These are phyloP conservation scores for Pachyrhizus erosus DNA, from an alignment of 306 rosid genomes.

Conservation along the genomic window DNA sequence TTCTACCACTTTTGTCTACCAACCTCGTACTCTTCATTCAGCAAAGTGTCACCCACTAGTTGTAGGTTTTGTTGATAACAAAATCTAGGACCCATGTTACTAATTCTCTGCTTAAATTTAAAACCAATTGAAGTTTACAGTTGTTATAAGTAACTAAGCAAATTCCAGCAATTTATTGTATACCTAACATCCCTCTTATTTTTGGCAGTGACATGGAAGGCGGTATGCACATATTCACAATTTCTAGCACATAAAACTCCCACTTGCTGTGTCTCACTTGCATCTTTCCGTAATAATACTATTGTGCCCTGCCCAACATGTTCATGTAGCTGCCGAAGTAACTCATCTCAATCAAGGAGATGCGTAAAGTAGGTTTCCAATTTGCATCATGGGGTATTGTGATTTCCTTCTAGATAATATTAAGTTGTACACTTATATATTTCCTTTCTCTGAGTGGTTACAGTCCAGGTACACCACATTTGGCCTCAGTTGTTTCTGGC, in stretches of 20 bases:
- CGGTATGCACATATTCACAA: slow-evolving; percentile 85
- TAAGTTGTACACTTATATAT: slow-evolving; percentile 8
- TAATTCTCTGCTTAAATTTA: background rate
- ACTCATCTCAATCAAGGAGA: slow-evolving; percentile 34
- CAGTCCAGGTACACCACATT: slow-evolving; percentile 68
- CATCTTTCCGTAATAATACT: slow-evolving; percentile 80
- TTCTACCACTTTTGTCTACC: background rate
- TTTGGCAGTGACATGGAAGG: slow-evolving; percentile 87
- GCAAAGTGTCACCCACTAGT: background rate
- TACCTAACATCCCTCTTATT: slow-evolving; percentile 31
- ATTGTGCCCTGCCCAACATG: slow-evolving; percentile 78
- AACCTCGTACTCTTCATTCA: background rate
- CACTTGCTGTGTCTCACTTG: slow-evolving; percentile 80
- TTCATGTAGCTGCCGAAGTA: slow-evolving; percentile 73
- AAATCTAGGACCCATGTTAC: background rate
- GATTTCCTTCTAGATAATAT: background rate
- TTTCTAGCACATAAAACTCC: slow-evolving; percentile 78
- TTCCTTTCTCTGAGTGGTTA: slow-evolving; percentile 26
- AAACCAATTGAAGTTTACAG: background rate
- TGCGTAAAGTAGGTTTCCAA: no score
- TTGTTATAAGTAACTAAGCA: background rate
- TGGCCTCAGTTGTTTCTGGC: slow-evolving; percentile 69
- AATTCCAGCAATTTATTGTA: background rate
- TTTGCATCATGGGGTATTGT: slow-evolving; percentile 31
- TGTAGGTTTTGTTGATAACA: background rate